Evolutionary conservation across 768 basidiomycete genomes (phyloP), one percentile per base, ranked within the genome.

Genomic region (Sarcomyxa edulis): DNA sequence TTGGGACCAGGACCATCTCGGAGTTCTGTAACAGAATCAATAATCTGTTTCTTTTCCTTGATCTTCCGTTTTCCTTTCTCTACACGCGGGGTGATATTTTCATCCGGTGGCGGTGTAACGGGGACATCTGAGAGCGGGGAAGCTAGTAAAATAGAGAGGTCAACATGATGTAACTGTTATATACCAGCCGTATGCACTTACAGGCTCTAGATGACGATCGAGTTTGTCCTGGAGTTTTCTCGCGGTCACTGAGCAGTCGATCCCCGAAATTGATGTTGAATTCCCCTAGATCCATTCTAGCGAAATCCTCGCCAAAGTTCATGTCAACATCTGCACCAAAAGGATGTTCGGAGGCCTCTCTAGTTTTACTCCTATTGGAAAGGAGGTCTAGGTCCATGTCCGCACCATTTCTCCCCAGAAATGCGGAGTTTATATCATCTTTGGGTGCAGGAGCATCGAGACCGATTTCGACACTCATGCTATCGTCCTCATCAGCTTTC

Each of bases 21-120:
- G 30, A 93, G 74, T 59, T 97, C 93, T 6, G 86, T 93, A 30
- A 90, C 76, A n/a, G 77, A 73, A 57, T 97, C 94, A 39, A 95
- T 85, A 31, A 93, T 88, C 48, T 88, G 84, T 60, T 85, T 94
- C 71, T 83, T 89, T 52, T 84, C 81, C 47, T 76, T 79, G 24
- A 58, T 47, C 59, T 81, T 74, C 49, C 74, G 65, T 64, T 74
- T 66, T 52, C 51, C 54, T 42, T 68, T 69, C 14, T 44, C 71
- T 11, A 72, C 72, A 4, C 68, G 67, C 4, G 76, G 69, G 6
- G 72, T 68, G 40, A 72, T 48, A 26, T 67, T 60, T 6, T 72
- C 55, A 18, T 76, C 73, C 9, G 82, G 81, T 2, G 84, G 85
- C 18, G 91, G 90, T 2, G 91, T 93, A 19, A 69, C 62, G 5